Base-by-base conservation (phyloP, 768 basidiomycete species). In the Rhizopogon sp. region DNA sequence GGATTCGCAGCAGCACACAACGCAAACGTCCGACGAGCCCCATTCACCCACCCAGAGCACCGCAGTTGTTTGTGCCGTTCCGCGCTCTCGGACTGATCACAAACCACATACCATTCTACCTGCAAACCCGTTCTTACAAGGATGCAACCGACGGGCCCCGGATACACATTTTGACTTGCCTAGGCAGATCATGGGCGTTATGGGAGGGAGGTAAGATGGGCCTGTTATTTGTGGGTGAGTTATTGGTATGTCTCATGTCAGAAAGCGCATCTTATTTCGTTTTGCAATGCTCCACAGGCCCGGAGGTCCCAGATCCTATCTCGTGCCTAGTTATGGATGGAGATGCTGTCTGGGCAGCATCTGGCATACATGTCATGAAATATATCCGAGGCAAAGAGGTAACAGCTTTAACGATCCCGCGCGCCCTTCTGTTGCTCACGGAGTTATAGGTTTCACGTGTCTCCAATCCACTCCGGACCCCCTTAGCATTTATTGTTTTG, bases 131-230 rank as follows among this genome's bases (percentile, higher is more conserved):
- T 52, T 84, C 89, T 1, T 78, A 85, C 64, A 95, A 94, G 67
- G 91, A 91, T 25, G 83, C 91, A 20, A 82, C 90, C 1, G 87
- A 88, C 17, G 90, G 88, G 3, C 93, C 95, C 1, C 81, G 83
- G 45, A 77, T 95, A 55, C 88, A 93, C 58, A 74, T 98, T 42
- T 71, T 97, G 35, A 95, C 93, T 10, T 94, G 90, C 63, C 72
- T 98, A 7, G 95, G 96, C 6, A 82, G 76, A 55, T 83, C 90
- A 60, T 98, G 95, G 95, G 90, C 93, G 16, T 75, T 97, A 64
- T 98, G 96, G 96, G 93, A 97, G 62, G 95, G 93, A 20, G 90
- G 85, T 28, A 93, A 88, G 72, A 94, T 98, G 91, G 79, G 78
- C 33, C 72, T 98, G 54, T 77, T 98, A 39, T 98, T 99, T 67